Base-by-base conservation (phyloP, 495 filamentous ascomycete species). In the Hypoxylon intermedium region DNA sequence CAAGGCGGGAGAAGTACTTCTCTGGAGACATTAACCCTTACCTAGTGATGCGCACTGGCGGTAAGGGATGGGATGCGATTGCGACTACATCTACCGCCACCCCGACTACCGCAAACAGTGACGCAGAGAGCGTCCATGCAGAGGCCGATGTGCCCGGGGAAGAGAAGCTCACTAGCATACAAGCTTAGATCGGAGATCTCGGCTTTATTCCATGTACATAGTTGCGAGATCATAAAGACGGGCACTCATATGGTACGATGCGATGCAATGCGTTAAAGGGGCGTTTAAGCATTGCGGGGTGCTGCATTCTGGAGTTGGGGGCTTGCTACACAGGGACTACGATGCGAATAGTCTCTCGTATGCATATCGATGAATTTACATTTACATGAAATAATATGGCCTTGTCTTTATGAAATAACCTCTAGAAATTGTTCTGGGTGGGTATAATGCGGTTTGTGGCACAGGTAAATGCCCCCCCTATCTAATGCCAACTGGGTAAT, bases 1-100 rank as follows among this genome's bases (percentile, higher is more conserved):
- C 85, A 13, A 82, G 91, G 42, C 84, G 83, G 47, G 91, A 94
- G 70, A 81, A 82, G 45, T 97, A 92, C 85, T 93, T 97, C 70
- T 78, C 83, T n/a, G 77, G 77, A 18, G 78, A 84, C 4, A 70
- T 89, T 9, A 88, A 93, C 58, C 77, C 85, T 6, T 69, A 77
- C 6, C 67, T 82, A 24, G 83, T 95, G 1, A 77, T 90, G 65
- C 75, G 71, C 31, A 93, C 92, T 1, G 90, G 85, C 0, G 85
- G 85, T 5, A 70, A 75, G 34, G 80, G 76, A 5, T 94, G 91
- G 91, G 76, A 78, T 59, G 73, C 81, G 13, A 67, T 80, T 7
- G 71, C 75, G 38, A 65, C 71, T 13, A 57, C 40, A 30, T 60
- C 30, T 44, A 51, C 37, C 9, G 30, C 5, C 6, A 15, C 7